Base-by-base conservation (phyloP, 768 basidiomycete species). In the Lactarius deliciosus region DNA sequence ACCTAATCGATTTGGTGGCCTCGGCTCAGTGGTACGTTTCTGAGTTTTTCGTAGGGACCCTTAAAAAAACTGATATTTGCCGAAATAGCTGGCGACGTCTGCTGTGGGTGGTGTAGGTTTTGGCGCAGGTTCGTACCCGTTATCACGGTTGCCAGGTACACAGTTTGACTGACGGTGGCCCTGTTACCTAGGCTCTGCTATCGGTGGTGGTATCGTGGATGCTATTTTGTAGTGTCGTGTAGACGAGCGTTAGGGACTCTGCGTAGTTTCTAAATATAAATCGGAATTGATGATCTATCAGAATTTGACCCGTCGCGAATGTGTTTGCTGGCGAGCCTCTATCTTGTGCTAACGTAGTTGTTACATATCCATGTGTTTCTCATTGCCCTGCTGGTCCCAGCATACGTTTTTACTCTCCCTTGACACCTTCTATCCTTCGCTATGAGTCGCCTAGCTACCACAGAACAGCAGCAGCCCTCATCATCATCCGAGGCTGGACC, bases 41-140 rank as follows among this genome's bases (percentile, higher is more conserved):
- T 32, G 54, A 61, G 28, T 1, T 59, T 53, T 34, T 36, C 15
- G n/a, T n/a, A 36, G 34, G 18, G 11, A 41, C n/a, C 34, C 32
- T 41, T 22, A 32, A 10, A 59, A 53, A 54, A 16, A 55, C 57
- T 47, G 15, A 50, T 53, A 41, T 34, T 22, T 25, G 22, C 30
- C 25, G 40, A 53, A 61, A 20, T 60, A 77, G 72, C 75, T 79
- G 74, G 78, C 78, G 7, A 74, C 70, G 18, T 75, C 79, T 18
- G 78, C 80, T 41, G 80, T 76, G 20, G 89, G 90, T 34, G 91
- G 91, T 73, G 85, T 86, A 63, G 90, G 90, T 0, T 90, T 90
- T 69, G 90, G 90, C 71, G 89, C 88, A 65, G 88, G 89, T 86
- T 60, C 60, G 84, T 79, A 16, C 41, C 60, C 62, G 20, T 20